These are phyloP conservation scores for Apiospora saccharicola DNA, from an alignment of 2,329 filamentous ascomycete species.

Conservation along the genomic window DNA sequence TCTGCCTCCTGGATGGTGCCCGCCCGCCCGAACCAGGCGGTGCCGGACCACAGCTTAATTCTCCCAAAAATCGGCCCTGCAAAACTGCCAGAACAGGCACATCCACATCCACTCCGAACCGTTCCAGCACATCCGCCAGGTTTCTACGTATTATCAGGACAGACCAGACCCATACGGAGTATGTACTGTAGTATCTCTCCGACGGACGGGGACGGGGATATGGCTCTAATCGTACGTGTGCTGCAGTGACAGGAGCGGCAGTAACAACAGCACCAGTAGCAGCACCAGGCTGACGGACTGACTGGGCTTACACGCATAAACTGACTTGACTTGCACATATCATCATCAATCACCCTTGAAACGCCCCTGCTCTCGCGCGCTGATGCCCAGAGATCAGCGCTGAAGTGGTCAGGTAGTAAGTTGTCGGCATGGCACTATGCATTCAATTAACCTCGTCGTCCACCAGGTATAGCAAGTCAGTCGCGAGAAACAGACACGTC, in stretches of 20 bases:
- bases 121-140: neutral
- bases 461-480: neutral
- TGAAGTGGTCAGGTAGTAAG: neutral
- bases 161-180: neutral
- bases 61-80: neutral
- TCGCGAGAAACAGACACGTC: conserved; percentile 5
- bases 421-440: neutral
- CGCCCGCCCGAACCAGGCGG: neutral
- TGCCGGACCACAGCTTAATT: conserved; percentile 18
- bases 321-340: too few relatives aligned
- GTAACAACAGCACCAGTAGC: neutral
- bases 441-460: neutral
- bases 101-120: neutral
- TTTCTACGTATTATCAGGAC: neutral
- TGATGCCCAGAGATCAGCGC: conserved; percentile 16
- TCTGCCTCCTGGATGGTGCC: neutral
- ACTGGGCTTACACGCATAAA: conserved; percentile 6
- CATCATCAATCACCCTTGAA: neutral
- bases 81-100: neutral
- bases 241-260: neutral
- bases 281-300: neutral
- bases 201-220: neutral
- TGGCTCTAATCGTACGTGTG: neutral
- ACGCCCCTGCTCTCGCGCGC: conserved; percentile 8
- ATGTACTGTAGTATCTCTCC: neutral